Conservation (phyloP, 768 basidiomycete genomes). For the Floccularia luteovirens region DNA sequence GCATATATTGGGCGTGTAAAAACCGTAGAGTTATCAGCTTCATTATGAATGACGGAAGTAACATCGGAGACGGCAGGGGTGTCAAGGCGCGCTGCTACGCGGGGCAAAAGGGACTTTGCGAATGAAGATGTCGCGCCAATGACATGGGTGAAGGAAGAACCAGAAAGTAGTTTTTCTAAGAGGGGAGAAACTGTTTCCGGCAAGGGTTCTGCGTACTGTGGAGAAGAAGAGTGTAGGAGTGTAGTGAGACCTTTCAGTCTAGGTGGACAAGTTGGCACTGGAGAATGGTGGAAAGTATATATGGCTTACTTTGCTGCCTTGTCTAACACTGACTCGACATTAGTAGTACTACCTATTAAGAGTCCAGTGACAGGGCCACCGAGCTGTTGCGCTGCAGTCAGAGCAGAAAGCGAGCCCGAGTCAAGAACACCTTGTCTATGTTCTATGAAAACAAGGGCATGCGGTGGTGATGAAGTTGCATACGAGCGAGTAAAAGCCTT, state of each 20-base stretch:
- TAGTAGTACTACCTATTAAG: slow-evolving; percentile 60
- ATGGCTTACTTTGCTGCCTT: slow-evolving; percentile 72
- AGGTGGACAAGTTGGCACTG: slow-evolving; percentile 4
- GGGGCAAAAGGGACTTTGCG: slow-evolving; percentile 89
- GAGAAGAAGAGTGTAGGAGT: slow-evolving; percentile 63
- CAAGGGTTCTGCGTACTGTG: slow-evolving; percentile 59
- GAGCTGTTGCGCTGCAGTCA: slow-evolving; percentile 83
- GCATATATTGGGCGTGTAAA: slow-evolving; percentile 96
- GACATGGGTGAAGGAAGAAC: slow-evolving; percentile 77
- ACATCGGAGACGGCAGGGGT: slow-evolving; percentile 90
- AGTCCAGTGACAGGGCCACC: slow-evolving; percentile 83
- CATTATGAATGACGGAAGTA: slow-evolving; percentile 70
- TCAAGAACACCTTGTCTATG: slow-evolving; percentile 79
- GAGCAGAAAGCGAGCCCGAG: slow-evolving; percentile 78
- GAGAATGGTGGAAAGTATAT: slow-evolving; percentile 3
- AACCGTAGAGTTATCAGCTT: slow-evolving; percentile 63
- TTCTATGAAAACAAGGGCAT: slow-evolving; percentile 86
- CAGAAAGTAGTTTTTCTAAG: slow-evolving; percentile 64
- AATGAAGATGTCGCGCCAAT: slow-evolving; percentile 88
- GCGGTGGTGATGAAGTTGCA: slow-evolving; percentile 53
- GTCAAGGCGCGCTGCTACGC: slow-evolving; percentile 85
- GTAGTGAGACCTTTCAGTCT: slow-evolving; percentile 65
- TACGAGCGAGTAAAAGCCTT: slow-evolving; percentile 36
- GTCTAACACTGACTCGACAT: slow-evolving; percentile 59
- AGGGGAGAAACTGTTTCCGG: slow-evolving; percentile 82